Conservation (phyloP, 495 filamentous ascomycete genomes). For the Barbatosphaeria neglecta region DNA sequence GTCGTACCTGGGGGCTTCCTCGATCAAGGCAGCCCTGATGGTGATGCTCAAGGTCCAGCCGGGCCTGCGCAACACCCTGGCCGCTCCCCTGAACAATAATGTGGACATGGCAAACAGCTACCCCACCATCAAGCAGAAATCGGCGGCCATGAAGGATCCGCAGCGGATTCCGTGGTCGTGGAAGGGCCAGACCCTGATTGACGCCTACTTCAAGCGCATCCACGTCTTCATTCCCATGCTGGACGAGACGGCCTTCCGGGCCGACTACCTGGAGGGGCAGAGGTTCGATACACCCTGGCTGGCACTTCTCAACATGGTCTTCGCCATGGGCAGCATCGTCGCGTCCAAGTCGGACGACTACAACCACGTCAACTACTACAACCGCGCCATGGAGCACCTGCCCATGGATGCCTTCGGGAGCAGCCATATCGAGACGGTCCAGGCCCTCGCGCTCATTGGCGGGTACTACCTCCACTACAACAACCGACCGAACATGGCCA, state of each 20-base stretch:
- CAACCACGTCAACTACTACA: slow-evolving; percentile 62
- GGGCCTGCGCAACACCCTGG: slow-evolving; percentile 45
- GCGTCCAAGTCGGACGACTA: slow-evolving; percentile 58
- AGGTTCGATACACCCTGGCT: slow-evolving; percentile 65
- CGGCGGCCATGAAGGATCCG: slow-evolving; percentile 32
- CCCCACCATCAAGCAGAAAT: slow-evolving; percentile 36
- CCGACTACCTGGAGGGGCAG: slow-evolving; percentile 55
- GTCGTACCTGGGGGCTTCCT: slow-evolving; percentile 74
- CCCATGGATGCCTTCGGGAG: slow-evolving; percentile 56
- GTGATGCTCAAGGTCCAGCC: slow-evolving; percentile 72
- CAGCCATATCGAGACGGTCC: slow-evolving; percentile 58
- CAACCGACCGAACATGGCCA: slow-evolving; percentile 67
- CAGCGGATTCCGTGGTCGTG: slow-evolving; percentile 46
- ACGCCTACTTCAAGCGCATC: slow-evolving; percentile 67
- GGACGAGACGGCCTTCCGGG: slow-evolving; percentile 62
- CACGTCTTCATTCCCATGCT: slow-evolving; percentile 69
- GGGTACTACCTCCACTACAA: slow-evolving; percentile 75
- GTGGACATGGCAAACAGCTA: slow-evolving; percentile 35
- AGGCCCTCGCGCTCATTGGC: slow-evolving; percentile 58
- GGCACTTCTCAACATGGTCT: slow-evolving; percentile 66
- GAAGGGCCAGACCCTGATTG: slow-evolving; percentile 52
- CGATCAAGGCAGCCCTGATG: slow-evolving; percentile 68
- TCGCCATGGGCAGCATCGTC: slow-evolving; percentile 66
- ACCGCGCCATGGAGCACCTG: slow-evolving; percentile 55
- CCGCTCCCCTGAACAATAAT: slow-evolving; percentile 34